Base-by-base conservation (phyloP, 345 rosid genomes). In the Bretschneidera sinensis region DNA sequence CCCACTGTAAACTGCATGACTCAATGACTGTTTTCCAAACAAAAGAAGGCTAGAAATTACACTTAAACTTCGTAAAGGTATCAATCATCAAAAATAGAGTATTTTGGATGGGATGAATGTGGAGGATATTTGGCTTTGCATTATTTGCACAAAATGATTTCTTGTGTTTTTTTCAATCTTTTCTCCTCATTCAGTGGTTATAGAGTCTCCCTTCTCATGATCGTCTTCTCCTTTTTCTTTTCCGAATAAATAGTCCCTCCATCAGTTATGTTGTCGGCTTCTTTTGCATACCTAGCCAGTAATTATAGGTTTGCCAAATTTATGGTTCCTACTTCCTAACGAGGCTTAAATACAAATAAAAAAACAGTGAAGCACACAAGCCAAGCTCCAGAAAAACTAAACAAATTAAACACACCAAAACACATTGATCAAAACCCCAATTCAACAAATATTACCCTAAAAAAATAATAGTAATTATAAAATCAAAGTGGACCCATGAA, bases 351-450 rank as follows among this genome's bases (percentile, higher is more conserved):
- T 0, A 49, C 19, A 11, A 20, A 51, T 11, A 14, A 51, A 20
- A 20, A 20, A n/a, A 17, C 14, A n/a, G 23, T 8, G 8, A 11
- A 11, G 21, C 18, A 9, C 18, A 20, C 24, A 13, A n/a, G 24
- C 0, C 13, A 20, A 11, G 15, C 24, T 49, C 19, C 21, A 53
- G 25, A 17, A 11, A 53, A 53, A 20, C 16, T 21, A 10, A 4
- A 22, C 31, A 23, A 34, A 57, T 31, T 56, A 65, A 49, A 35
- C 25, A 18, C 48, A 49, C 56, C 45, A 22, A 51, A 45, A 21
- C n/a, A 1, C 20, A 0, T 31, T 64, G 24, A 22, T 39, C 39
- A 57, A 43, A 14, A 21, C 35, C 48, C 17, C 52, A 52, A 60
- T 60, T 47, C 34, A 48, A 6, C 11, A 54, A n/a, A n/a, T n/a